phyloP scores from a whole-genome alignment of 176 grass and related monocot species.

The Oryza punctata region DNA sequence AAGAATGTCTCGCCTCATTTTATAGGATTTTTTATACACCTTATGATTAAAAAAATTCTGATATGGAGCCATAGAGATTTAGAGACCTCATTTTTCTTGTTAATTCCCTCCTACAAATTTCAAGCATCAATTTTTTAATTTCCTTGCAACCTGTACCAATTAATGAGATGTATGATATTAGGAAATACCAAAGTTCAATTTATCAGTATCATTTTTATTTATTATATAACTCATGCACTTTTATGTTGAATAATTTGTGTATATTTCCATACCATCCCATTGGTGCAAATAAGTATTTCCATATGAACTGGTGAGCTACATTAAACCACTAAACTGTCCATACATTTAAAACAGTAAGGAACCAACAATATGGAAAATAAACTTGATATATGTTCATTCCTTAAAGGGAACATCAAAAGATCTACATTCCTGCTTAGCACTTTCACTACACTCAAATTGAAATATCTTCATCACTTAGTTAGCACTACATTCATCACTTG shows the following conservation, averaged over 20 bases:
- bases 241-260: not conserved
- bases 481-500: conserved; percentile 2
- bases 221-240: not conserved
- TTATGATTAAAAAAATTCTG: not conserved
- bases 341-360: not conserved
- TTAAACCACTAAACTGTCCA: not conserved
- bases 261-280: conserved; percentile 11
- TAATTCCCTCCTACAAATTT: not conserved
- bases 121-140: not conserved
- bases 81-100: not conserved
- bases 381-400: not conserved
- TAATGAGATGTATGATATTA: not conserved
- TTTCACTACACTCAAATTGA: conserved; percentile 9
- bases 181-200: not conserved
- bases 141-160: not conserved
- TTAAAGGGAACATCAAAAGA: not conserved
- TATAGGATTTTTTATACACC: not conserved
- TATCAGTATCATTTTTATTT: not conserved
- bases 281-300: conserved; percentile 8
- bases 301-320: not conserved
- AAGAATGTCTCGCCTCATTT: not conserved
- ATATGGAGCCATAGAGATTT: not conserved
- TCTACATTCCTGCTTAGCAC: not conserved
- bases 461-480: conserved; percentile 1
- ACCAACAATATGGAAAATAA: not conserved